Evolutionary conservation across 805 yeast species (phyloP).

Genomic region (Wickerhamomyces queroliae): DNA sequence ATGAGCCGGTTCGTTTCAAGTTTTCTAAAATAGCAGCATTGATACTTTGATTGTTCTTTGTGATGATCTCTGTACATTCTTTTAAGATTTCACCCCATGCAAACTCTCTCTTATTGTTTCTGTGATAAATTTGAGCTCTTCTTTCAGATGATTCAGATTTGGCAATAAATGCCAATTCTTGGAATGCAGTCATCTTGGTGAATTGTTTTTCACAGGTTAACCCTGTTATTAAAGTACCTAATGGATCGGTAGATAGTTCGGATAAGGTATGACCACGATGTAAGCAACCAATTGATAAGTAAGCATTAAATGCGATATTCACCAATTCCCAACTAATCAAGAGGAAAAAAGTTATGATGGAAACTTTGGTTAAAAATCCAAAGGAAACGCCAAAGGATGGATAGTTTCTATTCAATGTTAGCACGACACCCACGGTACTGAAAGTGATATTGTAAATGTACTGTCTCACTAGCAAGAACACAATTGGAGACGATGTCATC

Average conservation of each 20-base stretch:
- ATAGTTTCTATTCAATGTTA: constrained; percentile 32
- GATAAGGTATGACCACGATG: constrained; percentile 61
- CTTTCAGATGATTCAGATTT: constrained; percentile 40
- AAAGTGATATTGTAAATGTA: constrained; percentile 34
- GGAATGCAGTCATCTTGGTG: constrained; percentile 63
- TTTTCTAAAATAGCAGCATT: constrained; percentile 14
- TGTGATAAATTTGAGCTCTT: constrained; percentile 49
- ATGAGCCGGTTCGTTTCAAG: constrained; percentile 14
- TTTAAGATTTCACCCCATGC: constrained; percentile 56
- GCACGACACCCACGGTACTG: constrained; percentile 23
- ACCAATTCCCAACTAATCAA: constrained; percentile 46
- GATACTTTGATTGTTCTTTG: constrained; percentile 39
- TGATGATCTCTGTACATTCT: constrained; percentile 53
- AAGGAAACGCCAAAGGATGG: constrained; percentile 34
- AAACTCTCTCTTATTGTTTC: constrained; percentile 37
- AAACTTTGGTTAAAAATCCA: constrained; percentile 24
- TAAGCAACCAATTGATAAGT: constrained; percentile 66
- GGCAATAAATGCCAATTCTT: constrained; percentile 64
- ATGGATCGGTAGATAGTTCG: constrained; percentile 52
- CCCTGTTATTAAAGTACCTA: constrained; percentile 59
- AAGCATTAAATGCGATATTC: constrained; percentile 56
- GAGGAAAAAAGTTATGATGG: constrained; percentile 29
- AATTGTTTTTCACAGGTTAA: constrained; percentile 45
- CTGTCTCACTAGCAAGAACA: constrained; percentile 35
- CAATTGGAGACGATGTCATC: constrained; percentile 29